These are phyloP conservation scores for Cetraspora pellucida DNA, from an alignment of 192 early-diverging fungal genomes.

Conservation along the genomic window DNA sequence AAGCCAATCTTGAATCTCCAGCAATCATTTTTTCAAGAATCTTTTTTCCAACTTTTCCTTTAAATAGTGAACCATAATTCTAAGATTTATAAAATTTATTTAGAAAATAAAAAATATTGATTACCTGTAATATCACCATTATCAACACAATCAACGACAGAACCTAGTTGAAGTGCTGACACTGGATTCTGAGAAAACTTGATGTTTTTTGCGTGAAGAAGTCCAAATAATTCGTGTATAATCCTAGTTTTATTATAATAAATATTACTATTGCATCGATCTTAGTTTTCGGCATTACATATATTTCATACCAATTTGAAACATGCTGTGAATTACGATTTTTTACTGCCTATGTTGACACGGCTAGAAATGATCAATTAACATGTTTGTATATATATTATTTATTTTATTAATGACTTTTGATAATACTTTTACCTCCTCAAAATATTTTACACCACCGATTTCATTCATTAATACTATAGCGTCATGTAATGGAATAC, in stretches of 20 bases:
- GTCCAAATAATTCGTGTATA: conserved; percentile 62
- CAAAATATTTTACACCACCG: conserved; percentile 77
- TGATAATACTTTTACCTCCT: conserved; percentile 49
- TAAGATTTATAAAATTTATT: conserved; percentile 21
- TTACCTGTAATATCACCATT: conserved; percentile 58
- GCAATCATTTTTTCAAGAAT: conserved; percentile 72
- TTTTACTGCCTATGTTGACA: conserved; percentile 25
- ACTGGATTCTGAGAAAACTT: conserved; percentile 55
- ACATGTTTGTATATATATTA: background rate
- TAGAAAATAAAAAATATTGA: background rate
- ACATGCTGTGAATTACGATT: conserved; percentile 41
- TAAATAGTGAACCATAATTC: conserved; percentile 18
- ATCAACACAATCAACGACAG: conserved; percentile 65
- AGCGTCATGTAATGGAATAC: conserved; percentile 58
- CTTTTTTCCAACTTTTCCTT: conserved; percentile 65
- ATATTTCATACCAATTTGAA: conserved; percentile 56
- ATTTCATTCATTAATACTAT: conserved; percentile 71
- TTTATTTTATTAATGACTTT: conserved; percentile 24
- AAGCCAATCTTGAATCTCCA: conserved; percentile 53
- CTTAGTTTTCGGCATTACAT: conserved; percentile 18
- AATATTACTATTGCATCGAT: conserved; percentile 37
- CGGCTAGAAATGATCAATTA: conserved; percentile 26
- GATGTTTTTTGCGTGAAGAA: conserved; percentile 48
- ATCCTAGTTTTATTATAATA: conserved; percentile 51
- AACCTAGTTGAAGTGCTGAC: conserved; percentile 55